Conservation (phyloP, 2,329 filamentous ascomycete species). For the Aspergillus neotritici region DNA sequence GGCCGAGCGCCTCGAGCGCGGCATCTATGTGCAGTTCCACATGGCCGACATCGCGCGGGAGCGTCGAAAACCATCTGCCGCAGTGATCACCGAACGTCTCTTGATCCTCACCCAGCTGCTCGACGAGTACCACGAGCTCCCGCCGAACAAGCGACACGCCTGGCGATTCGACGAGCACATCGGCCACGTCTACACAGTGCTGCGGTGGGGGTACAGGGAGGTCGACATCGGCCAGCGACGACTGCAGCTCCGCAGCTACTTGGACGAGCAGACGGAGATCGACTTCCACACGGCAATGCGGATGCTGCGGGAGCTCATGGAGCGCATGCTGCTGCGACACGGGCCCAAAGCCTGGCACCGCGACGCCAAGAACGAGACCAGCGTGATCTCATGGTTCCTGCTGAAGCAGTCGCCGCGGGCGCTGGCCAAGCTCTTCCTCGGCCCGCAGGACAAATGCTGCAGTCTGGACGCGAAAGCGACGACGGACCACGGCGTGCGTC, state of each 20-base stretch:
- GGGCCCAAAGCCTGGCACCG: conserved; percentile 23
- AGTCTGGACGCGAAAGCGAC: conserved; percentile 16
- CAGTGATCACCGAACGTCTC: conserved; percentile 13
- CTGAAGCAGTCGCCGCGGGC: conserved; percentile 21
- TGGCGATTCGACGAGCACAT: conserved; percentile 17
- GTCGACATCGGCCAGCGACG: conserved; percentile 22
- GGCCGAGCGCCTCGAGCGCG: conserved; percentile 21
- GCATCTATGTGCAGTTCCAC: conserved; percentile 25
- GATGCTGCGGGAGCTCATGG: conserved; percentile 26
- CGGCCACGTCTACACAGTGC: conserved; percentile 19
- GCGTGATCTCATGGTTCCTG: conserved; percentile 26
- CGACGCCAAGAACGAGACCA: conserved; percentile 22
- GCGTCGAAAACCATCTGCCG: conserved; percentile 7
- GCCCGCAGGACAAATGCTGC: conserved; percentile 23
- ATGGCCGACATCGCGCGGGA: conserved; percentile 23
- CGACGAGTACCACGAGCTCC: conserved; percentile 18
- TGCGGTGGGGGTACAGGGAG: conserved; percentile 20
- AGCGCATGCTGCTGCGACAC: conserved; percentile 26
- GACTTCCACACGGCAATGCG: conserved; percentile 25
- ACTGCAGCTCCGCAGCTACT: conserved; percentile 18
- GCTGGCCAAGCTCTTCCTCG: conserved; percentile 22
- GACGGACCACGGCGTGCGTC: conserved; percentile 7
- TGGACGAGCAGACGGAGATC: conserved; percentile 20
- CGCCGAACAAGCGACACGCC: conserved; percentile 7
- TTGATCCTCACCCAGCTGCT: conserved; percentile 13